Base-by-base conservation (phyloP, 768 basidiomycete genomes). In the Boletus coccyginus region DNA sequence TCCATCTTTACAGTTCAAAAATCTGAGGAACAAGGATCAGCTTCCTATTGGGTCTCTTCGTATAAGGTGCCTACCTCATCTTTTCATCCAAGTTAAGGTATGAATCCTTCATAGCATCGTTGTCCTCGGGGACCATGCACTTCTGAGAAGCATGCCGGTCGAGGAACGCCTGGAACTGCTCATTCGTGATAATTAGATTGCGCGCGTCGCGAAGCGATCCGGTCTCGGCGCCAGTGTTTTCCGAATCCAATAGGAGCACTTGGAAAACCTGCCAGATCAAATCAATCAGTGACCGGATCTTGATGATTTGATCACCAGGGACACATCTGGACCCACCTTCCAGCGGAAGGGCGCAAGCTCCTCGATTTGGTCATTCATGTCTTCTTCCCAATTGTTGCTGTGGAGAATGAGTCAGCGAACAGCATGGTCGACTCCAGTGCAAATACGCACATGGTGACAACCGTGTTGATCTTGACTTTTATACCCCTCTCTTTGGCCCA, bases 381-480 rank as follows among this genome's bases (percentile, higher is more conserved):
- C 75, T 51, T 77, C 74, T 12, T 74, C 55, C 67, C 69, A 74
- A 46, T 77, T 77, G 13, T 71, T 66, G 10, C 74, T 76, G 29
- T 12, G 19, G n/a, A 11, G 3, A 32, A 29, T 1, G 17, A 10
- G 4, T 59, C 31, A 27, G 40, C 9, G 19, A 10, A 8, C 0
- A 5, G 11, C 10, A 29, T 1, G 3, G 5, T 27, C 29, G 16
- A 29, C 2, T 11, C 13, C 8, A 21, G 21, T 21, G 21, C 21
- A 11, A 36, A 6, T 38, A 52, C 57, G 14, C 38, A 65, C 71
- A 66, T 66, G 2, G 66, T 75, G 41, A 76, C 60, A 32, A 72
- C 70, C 1, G 68, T 54, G 44, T 77, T 76, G 19, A 77, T 68
- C 33, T 77, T 77, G 8, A 77, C 65, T 40, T 65, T 72, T 46